Evolutionary conservation across 306 rosid genomes (phyloP).

Genomic region (Trichosanthes cucumerina): DNA sequence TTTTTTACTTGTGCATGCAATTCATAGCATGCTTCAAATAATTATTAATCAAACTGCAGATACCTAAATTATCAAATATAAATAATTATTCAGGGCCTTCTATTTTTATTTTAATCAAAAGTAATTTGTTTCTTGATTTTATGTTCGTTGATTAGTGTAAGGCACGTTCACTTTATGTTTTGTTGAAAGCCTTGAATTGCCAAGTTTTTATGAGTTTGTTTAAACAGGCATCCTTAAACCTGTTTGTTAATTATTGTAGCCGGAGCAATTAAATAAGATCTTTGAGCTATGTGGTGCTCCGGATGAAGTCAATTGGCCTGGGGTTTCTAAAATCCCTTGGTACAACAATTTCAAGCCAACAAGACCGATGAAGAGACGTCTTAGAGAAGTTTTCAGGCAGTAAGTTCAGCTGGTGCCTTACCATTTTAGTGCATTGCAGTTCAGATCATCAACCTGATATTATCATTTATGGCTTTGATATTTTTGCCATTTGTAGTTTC

Average conservation of each 20-base stretch:
- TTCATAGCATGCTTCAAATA: background rate
- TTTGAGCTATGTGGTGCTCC: conserved; percentile 50
- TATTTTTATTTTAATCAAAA: background rate
- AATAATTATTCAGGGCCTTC: background rate
- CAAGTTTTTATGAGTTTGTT: background rate
- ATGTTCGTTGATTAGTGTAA: background rate
- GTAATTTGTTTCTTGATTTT: background rate
- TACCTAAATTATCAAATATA: background rate
- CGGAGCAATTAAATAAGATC: conserved; percentile 39
- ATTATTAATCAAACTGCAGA: background rate
- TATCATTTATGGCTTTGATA: background rate
- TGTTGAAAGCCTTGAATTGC: background rate
- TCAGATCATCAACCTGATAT: background rate
- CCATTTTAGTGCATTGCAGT: background rate
- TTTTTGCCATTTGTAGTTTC: conserved; percentile 20
- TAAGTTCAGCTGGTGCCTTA: conserved; percentile 16
- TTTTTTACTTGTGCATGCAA: background rate
- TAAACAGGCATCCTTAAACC: background rate
- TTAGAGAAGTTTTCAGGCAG: conserved; percentile 41
- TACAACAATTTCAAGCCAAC: conserved; percentile 45
- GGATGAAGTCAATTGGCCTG: conserved; percentile 45
- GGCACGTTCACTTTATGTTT: too few relatives aligned
- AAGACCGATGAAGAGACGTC: conserved; percentile 37
- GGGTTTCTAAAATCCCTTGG: conserved; percentile 49
- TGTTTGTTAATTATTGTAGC: conserved; percentile 20